Conservation (phyloP, 169 alveolate genomes). For the Eimeria brunetti region DNA sequence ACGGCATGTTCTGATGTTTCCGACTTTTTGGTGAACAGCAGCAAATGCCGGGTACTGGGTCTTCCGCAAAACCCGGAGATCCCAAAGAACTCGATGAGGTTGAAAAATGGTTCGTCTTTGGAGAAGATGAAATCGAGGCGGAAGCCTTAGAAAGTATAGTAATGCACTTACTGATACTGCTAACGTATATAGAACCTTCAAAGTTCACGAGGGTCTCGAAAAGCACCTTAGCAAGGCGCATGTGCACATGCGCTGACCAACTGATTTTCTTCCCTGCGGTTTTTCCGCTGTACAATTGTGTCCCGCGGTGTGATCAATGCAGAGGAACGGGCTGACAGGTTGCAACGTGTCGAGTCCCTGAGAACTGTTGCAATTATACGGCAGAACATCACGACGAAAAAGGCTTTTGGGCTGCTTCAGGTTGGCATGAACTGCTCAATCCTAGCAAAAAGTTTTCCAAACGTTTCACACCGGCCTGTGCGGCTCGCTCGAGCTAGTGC, state of each 20-base stretch:
- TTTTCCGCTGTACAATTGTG: background rate
- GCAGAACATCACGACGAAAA: constrained; percentile 44
- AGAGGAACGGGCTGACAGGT: constrained; percentile 62
- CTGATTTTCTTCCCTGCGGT: background rate
- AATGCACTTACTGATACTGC: background rate
- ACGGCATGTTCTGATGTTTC: background rate
- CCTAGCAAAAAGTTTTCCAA: background rate
- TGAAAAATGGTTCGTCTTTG: constrained; percentile 46
- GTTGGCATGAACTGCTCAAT: background rate
- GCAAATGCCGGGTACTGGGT: background rate
- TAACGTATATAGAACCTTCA: background rate
- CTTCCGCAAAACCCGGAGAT: constrained; percentile 20
- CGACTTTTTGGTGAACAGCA: constrained; percentile 12
- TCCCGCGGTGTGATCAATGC: background rate
- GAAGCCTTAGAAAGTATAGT: constrained; percentile 33
- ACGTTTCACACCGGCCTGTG: background rate
- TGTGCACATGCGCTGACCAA: background rate
- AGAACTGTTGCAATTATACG: constrained; percentile 64
- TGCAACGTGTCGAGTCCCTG: constrained; percentile 58
- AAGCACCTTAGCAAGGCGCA: background rate
- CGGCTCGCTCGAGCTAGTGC: background rate
- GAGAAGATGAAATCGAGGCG: constrained; percentile 41
- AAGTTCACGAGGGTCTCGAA: background rate
- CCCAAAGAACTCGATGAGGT: constrained; percentile 59
- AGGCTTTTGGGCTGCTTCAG: constrained; percentile 42